Evolutionary conservation across 352 stramenopile species (phyloP), one percentile per base, ranked within the genome.

Genomic region (Thalassiosira hispida): DNA sequence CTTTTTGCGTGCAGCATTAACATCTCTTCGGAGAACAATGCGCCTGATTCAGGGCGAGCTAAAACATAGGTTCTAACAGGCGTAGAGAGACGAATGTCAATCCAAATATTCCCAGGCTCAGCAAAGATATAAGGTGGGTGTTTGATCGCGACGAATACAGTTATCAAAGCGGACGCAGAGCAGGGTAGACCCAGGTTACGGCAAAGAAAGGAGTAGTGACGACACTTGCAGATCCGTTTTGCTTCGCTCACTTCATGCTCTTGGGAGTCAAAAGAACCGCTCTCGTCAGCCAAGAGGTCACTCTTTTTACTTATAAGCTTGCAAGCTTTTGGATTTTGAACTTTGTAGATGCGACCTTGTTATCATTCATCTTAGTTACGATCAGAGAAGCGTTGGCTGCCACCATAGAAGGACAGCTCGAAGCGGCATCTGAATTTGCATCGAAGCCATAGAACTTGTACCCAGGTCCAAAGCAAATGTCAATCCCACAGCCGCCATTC

Each of bases 371-470:
- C 25, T 55, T 75, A 38, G 66, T 75, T 38, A 75, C 66, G 46
- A 75, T 56, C 4, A 75, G 66, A 31, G 5, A 56, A 65, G 66
- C 66, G 47, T 75, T 75, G 51, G 49, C 14, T 57, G 66, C n/a
- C n/a, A 65, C 66, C 29, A 35, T 18, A 18, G 7, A 27, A 27
- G 66, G 66, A 14, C 49, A 66, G 33, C 20, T 6, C 9, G 3
- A 33, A 5, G 65, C 65, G 27, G 27, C 25, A n/a, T n/a, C n/a
- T n/a, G 65, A 74, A 55, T 74, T 27, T 55, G 47, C 12, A 2
- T 22, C 40, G n/a, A 74, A 74, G 49, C 52, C 66, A 57, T 53
- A 75, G 42, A 75, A 75, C 27, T 75, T 75, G 22, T 66, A 75
- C 2, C 51, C 52, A 66, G 66, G 53, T 23, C 51, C 66, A 75